Evolutionary conservation across 2,329 filamentous ascomycete species (phyloP).

Genomic region (Dothidotthia symphoricarpi): DNA sequence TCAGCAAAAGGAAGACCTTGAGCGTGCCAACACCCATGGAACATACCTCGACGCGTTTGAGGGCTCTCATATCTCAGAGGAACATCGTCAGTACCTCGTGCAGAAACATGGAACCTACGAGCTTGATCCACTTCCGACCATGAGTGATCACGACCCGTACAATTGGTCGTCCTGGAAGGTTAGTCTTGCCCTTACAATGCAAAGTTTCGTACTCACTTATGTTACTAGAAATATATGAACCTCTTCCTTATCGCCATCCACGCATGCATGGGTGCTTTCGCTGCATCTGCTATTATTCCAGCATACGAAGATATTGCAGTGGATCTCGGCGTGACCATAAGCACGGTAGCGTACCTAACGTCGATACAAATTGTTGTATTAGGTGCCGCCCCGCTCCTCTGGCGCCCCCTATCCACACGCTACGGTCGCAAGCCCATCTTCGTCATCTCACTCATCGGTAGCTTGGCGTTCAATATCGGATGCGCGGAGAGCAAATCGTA

Average conservation of each 20-base stretch:
- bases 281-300: slow-evolving; percentile 54
- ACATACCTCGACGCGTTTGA: slow-evolving; percentile 29
- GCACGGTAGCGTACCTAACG: slow-evolving; percentile 54
- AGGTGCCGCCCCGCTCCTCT: slow-evolving; percentile 55
- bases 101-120: slow-evolving; percentile 55
- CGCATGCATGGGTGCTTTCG: slow-evolving; percentile 58
- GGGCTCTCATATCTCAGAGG: slow-evolving; percentile 40
- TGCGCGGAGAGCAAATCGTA: slow-evolving; percentile 54
- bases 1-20: slow-evolving; percentile 22
- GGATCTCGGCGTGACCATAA: slow-evolving; percentile 52
- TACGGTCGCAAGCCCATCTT: slow-evolving; percentile 58
- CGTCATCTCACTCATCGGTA: slow-evolving; percentile 51
- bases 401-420: slow-evolving; percentile 55
- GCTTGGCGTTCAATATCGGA: slow-evolving; percentile 53
- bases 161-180: slow-evolving; percentile 57
- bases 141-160: slow-evolving; percentile 54
- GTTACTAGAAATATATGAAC: slow-evolving; percentile 52
- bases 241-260: slow-evolving; percentile 57
- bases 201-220: slow-evolving; percentile 1
- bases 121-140: slow-evolving; percentile 54
- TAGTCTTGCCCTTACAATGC: slow-evolving; percentile 2
- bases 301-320: slow-evolving; percentile 55
- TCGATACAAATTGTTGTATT: slow-evolving; percentile 57
- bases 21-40: slow-evolving; percentile 27
- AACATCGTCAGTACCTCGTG: slow-evolving; percentile 53